Evolutionary conservation across 768 basidiomycete species (phyloP).

Genomic region (Epithele typhae): DNA sequence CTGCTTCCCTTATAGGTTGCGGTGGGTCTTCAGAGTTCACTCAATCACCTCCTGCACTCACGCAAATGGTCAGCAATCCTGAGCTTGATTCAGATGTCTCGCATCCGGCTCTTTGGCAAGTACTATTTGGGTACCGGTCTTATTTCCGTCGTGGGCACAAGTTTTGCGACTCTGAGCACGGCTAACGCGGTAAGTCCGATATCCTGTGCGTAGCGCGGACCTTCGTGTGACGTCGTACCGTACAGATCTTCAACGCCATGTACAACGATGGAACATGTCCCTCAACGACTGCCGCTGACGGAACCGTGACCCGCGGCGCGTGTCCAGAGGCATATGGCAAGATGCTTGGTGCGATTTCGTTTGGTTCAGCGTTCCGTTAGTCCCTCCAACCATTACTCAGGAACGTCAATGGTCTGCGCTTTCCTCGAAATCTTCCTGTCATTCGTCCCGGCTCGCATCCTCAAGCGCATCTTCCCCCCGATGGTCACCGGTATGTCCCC

Average conservation of each 20-base stretch:
- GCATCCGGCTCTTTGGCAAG: slow-evolving; percentile 51
- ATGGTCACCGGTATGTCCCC: slow-evolving; percentile 57
- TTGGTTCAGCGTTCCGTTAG: no score
- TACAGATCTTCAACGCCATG: slow-evolving; percentile 68
- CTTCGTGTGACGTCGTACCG: background rate
- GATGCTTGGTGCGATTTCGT: slow-evolving; percentile 49
- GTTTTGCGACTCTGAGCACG: slow-evolving; percentile 66
- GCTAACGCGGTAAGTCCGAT: background rate
- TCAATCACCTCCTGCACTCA: background rate
- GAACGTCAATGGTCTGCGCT: slow-evolving; percentile 72
- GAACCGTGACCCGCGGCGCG: slow-evolving; percentile 49
- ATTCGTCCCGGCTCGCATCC: slow-evolving; percentile 60
- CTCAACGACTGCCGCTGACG: slow-evolving; percentile 50
- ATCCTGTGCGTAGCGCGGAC: background rate
- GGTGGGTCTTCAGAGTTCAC: slow-evolving; percentile 47
- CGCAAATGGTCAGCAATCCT: slow-evolving; percentile 35
- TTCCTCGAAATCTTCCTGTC: slow-evolving; percentile 79
- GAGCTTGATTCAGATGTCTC: slow-evolving; percentile 76
- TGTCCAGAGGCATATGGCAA: slow-evolving; percentile 83
- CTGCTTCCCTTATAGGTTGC: slow-evolving; percentile 75
- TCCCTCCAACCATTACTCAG: slow-evolving; percentile 29
- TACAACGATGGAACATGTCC: slow-evolving; percentile 79
- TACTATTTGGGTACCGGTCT: slow-evolving; percentile 80
- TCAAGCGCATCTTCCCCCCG: slow-evolving; percentile 73
- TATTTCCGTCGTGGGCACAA: slow-evolving; percentile 77